Base-by-base conservation (phyloP, 2,329 filamentous ascomycete genomes). In the Fusarium caatingaense region DNA sequence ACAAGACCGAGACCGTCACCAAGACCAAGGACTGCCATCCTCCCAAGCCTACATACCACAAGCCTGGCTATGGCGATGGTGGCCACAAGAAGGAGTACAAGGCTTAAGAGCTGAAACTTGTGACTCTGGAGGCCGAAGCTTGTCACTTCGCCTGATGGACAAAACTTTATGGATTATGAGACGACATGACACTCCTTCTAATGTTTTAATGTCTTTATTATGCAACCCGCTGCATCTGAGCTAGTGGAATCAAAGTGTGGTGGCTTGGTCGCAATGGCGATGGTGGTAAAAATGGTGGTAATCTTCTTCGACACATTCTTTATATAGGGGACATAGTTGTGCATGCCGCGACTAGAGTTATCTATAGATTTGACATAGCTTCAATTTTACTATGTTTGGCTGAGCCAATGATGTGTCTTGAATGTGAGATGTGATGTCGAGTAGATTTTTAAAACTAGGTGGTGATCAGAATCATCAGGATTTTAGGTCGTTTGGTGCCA, bases 271-370 rank as follows among this genome's bases (percentile, higher is more conserved):
- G 27, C n/a, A 40, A 32, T 3, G 3, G 27, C 13, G 37, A 58
- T 25, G 9, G 21, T 28, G 25, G 37, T 20, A 65, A 51, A 66
- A 37, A 28, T 53, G 49, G 49, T 53, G 49, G 49, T 42, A 21
- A 34, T 69, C 47, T 66, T 66, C 51, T 69, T 69, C 66, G 3
- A 66, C 21, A 69, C 66, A 55, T 48, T 69, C 66, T 7, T 69
- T 69, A 55, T 11, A 69, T 66, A 69, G 66, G 53, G 46, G 51
- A 69, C 57, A 62, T 69, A 66, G 66, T 34, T 48, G 66, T 61
- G 40, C 34, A 30, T 45, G 30, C 20, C 12, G 59, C 57, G 56
- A 53, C 66, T 66, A 56, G 11, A 23, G 37, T 46, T 56, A 40
- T 69, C 60, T 58, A 48, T 66, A 65, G 66, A 69, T 15, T 32